These are phyloP conservation scores for Buxus sempervirens DNA, from an alignment of 164 flowering plant species.

Conservation along the genomic window DNA sequence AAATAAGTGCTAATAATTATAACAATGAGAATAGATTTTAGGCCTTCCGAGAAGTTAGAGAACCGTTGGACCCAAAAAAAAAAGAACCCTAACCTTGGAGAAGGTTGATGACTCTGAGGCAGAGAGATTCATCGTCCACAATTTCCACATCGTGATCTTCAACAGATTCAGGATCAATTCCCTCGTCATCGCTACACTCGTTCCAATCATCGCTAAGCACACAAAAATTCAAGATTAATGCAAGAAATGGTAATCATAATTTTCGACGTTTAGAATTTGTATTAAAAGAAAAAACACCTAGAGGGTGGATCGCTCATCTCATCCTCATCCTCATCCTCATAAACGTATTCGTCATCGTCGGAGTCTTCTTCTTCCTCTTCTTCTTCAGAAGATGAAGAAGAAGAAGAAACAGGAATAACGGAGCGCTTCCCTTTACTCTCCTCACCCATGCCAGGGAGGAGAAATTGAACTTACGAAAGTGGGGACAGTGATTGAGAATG, in stretches of 20 bases:
- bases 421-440: not conserved
- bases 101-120: slow-evolving; percentile 19
- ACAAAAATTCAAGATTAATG: too few species aligned
- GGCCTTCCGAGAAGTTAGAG: not conserved
- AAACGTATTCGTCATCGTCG: not conserved
- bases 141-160: slow-evolving; percentile 2
- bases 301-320: not conserved
- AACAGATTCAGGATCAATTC: slow-evolving; percentile 6
- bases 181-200: slow-evolving; percentile 12
- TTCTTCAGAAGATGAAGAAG: not conserved
- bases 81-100: slow-evolving; percentile 26
- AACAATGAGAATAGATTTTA: too few species aligned
- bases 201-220: slow-evolving; percentile 4
- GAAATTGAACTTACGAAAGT: too few species aligned
- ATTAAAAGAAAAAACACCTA: not conserved
- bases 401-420: not conserved
- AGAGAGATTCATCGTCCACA: slow-evolving; percentile 27
- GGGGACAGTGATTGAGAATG: too few species aligned
- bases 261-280: too few species aligned
- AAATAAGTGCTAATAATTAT: not conserved
- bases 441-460: not conserved
- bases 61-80: not conserved
- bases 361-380: not conserved
- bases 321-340: slow-evolving; percentile 7
- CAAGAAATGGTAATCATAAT: not conserved